A percentile compares a stretch with the other conserved stretches of the same genome.
Conservation (phyloP, 164 flowering plant genomes). For the Hamamelis virginiana region DNA sequence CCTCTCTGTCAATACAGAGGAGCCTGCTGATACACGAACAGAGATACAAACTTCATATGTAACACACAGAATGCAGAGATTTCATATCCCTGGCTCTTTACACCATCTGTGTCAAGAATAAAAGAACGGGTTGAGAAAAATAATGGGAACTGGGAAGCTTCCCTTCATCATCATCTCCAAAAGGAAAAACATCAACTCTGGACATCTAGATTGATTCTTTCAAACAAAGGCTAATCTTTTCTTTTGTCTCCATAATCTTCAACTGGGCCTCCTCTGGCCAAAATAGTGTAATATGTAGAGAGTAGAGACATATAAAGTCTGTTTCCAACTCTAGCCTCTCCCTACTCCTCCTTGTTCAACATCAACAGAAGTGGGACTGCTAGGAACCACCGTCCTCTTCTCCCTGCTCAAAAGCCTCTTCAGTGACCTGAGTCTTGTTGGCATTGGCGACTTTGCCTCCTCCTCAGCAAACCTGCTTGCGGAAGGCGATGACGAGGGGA, state of each 20-base stretch:
- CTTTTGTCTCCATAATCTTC: too few species aligned
- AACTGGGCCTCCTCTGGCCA: too few species aligned
- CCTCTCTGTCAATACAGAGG: neutral
- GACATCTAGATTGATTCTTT: neutral
- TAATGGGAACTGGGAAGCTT: neutral
- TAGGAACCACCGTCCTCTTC: conserved; percentile 38
- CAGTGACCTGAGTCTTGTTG: conserved; percentile 50
- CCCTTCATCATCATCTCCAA: neutral
- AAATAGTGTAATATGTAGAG: conserved; percentile 1
- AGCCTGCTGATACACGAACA: neutral
- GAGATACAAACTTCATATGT: neutral
- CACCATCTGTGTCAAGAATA: neutral
- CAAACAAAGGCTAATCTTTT: too few species aligned
- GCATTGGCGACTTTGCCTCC: conserved; percentile 42
- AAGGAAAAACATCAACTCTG: neutral
- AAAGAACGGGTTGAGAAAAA: neutral
- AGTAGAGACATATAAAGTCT: neutral
- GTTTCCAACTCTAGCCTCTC: conserved; percentile 12
- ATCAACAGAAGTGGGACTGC: conserved; percentile 32
- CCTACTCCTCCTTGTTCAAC: conserved; percentile 24
- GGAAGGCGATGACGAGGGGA: conserved; percentile 26
- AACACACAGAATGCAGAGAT: neutral
- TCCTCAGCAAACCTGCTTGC: conserved; percentile 31
- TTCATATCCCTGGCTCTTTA: neutral
- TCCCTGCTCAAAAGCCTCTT: conserved; percentile 70